Conservation (phyloP, 2,329 filamentous ascomycete species). For the Cladosporium sp. region DNA sequence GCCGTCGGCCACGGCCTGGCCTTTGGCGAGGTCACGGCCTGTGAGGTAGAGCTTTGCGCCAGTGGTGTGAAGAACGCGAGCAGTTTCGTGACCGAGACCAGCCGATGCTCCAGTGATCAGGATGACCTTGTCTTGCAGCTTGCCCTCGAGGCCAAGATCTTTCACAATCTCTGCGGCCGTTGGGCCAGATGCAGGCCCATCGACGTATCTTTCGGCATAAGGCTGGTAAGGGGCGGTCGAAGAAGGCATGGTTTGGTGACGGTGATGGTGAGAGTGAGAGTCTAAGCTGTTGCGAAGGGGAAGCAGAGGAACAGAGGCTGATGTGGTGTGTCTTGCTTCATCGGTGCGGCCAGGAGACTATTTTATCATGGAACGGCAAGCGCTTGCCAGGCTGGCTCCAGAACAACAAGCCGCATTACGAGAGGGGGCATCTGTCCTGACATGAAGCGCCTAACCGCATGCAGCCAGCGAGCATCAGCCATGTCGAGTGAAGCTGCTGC, state of each 20-base stretch:
- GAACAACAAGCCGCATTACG: background rate
- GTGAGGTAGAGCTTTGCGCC: conserved; percentile 44
- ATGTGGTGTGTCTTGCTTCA: background rate
- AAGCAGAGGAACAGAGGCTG: background rate
- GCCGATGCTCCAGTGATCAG: conserved; percentile 43
- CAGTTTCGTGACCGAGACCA: conserved; percentile 45
- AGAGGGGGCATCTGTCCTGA: background rate
- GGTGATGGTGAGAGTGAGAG: background rate
- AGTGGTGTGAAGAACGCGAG: conserved; percentile 41
- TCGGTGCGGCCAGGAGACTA: background rate
- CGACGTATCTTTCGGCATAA: conserved; percentile 31
- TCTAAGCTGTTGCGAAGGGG: background rate
- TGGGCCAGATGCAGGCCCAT: background rate
- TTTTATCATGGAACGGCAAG: background rate
- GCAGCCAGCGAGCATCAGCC: background rate
- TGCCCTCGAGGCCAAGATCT: conserved; percentile 28
- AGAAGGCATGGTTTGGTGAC: background rate
- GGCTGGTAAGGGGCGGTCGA: background rate
- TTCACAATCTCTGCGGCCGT: conserved; percentile 29
- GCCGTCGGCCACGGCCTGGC: conserved; percentile 28
- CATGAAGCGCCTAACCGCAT: background rate
- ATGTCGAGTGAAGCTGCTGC: background rate
- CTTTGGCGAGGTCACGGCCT: conserved; percentile 39
- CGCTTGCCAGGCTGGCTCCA: background rate
- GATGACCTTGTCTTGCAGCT: conserved; percentile 34